Base-by-base conservation (phyloP, 139 green algal species). In the Prasinococcaceae sp. region DNA sequence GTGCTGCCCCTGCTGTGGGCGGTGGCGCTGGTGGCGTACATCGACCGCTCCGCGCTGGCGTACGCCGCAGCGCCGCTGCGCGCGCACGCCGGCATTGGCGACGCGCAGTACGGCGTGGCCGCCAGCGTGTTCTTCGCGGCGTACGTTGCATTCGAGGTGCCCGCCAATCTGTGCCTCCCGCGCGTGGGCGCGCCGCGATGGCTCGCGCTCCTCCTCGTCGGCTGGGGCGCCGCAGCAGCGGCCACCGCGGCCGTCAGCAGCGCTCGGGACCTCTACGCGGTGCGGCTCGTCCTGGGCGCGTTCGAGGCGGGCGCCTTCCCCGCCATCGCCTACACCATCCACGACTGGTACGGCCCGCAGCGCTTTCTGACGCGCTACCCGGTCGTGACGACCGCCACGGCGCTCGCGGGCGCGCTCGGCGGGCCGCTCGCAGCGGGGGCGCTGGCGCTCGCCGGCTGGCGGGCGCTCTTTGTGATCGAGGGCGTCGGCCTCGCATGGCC, bases 11-110 rank as follows among this genome's bases (percentile, higher is more conserved):
- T 50, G 14, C 42, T 50, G 42, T 50, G 42, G 42, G 12, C 16
- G 12, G 14, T 50, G 14, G 42, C 42, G 42, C 42, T 50, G 14
- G 23, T 50, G 12, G 20, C 22, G 14, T 50, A 50, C 42, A 12
- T 50, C 42, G 42, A 50, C 42, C 42, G 42, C 42, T 50, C 42
- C 42, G 23, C 20, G 22, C 23, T 29, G 14, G 42, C 42, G 42
- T 50, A 41, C 42, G 42, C 42, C 42, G 42, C 42, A 12, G 12
- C 23, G 42, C 22, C 14, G 22, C 10, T 50, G 42, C 20, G 42
- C 22, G 14, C 20, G 12, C 12, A 12, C 20, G 20, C 14, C 22
- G 16, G 14, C 42, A 12, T 50, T 14, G 10, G 12, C 14, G 42
- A 50, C 16, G 42, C 42, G 22, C 14, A 10, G 22, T 50, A 50